Percentiles rank a stretch among this genome's conserved stretches.
Conservation (phyloP, 192 early-diverging fungal genomes). For the Allomyces arbusculus region DNA sequence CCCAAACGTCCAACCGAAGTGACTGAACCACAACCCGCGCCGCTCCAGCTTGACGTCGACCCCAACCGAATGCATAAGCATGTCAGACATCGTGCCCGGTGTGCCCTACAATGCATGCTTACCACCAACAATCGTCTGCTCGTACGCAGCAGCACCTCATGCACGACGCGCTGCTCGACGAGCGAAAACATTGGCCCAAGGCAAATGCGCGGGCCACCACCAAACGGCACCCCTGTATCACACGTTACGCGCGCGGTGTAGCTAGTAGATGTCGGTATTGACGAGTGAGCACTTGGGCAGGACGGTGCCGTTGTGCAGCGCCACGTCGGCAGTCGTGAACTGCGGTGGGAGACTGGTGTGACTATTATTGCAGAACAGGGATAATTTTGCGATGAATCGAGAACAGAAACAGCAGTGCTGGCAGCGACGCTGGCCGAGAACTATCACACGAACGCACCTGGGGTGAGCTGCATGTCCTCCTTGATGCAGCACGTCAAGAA, state of each 20-base stretch:
- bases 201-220: constrained; percentile 29
- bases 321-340: not conserved
- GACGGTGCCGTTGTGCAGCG: not conserved
- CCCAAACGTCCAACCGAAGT: too few species aligned
- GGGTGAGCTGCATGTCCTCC: not conserved
- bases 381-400: too few species aligned
- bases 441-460: not conserved
- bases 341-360: not conserved
- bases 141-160: constrained; percentile 23
- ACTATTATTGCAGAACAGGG: too few species aligned
- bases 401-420: too few species aligned
- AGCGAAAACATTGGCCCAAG: constrained; percentile 37
- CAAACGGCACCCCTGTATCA: constrained; percentile 29
- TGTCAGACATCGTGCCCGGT: not conserved
- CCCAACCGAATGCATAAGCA: not conserved
- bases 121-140: constrained; percentile 10
- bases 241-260: not conserved
- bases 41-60: not conserved
- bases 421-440: too few species aligned
- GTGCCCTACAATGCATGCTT: not conserved
- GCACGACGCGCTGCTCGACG: constrained; percentile 30
- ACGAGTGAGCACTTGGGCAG: not conserved
- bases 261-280: not conserved
- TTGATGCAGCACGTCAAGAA: not conserved
- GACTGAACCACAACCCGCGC: not conserved